Conservation (phyloP, 495 filamentous ascomycete genomes). For the Cairneyella variabilis region DNA sequence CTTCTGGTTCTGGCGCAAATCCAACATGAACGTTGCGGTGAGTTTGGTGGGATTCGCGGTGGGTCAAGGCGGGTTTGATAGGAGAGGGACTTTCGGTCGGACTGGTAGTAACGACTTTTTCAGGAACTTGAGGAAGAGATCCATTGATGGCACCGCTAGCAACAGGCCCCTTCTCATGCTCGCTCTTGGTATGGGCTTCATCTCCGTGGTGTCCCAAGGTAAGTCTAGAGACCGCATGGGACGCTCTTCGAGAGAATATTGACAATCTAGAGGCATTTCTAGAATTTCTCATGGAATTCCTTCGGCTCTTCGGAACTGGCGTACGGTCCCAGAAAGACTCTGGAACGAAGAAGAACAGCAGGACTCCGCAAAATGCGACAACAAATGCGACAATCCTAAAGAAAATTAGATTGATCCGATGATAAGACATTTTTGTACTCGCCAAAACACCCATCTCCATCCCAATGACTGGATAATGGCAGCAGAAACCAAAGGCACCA, state of each 20-base stretch:
- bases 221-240: background rate
- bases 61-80: background rate
- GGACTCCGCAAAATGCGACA: slow-evolving; percentile 65
- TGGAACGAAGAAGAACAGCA: slow-evolving; percentile 88
- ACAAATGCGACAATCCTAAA: slow-evolving; percentile 78
- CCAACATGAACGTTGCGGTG: slow-evolving; percentile 44
- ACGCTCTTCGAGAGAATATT: slow-evolving; percentile 3
- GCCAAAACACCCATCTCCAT: slow-evolving; percentile 96
- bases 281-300: slow-evolving; percentile 25
- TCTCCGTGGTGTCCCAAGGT: background rate
- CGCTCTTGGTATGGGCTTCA: slow-evolving; percentile 11
- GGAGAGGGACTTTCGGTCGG: background rate
- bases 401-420: slow-evolving; percentile 23
- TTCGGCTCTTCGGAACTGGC: slow-evolving; percentile 55
- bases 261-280: slow-evolving; percentile 16
- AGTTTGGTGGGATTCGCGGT: slow-evolving; percentile 14
- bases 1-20: slow-evolving; percentile 48
- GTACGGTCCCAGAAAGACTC: slow-evolving; percentile 96
- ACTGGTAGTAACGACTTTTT: no score
- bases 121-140: slow-evolving; percentile 8
- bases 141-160: background rate
- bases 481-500: slow-evolving; percentile 84
- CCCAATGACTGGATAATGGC: slow-evolving; percentile 71
- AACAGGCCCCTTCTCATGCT: background rate
- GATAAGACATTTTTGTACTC: slow-evolving; percentile 25